Conservation (phyloP, 2,329 filamentous ascomycete genomes). For the Huntiella abstrusa region DNA sequence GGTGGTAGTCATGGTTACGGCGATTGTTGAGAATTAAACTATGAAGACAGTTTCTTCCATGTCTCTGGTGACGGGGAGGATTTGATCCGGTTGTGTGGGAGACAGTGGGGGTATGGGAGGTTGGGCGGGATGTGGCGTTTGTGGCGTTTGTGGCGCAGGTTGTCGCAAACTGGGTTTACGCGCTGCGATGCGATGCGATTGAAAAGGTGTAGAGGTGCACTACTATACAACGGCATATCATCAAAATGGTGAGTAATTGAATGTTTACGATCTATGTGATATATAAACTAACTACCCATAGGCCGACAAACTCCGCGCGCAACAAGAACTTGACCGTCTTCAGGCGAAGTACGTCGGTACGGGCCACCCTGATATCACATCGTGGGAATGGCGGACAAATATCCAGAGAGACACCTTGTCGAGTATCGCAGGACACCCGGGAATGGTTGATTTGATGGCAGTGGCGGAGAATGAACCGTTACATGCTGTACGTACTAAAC, state of each 20-base stretch:
- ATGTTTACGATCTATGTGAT: background rate
- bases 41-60: too few species aligned
- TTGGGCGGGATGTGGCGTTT: background rate
- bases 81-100: background rate
- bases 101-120: background rate
- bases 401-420: conserved; percentile 86
- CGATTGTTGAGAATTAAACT: too few species aligned
- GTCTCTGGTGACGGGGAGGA: too few species aligned
- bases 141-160: background rate
- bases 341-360: conserved; percentile 94
- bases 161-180: background rate
- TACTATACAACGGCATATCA: background rate
- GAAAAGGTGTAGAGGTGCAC: background rate
- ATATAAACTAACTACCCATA: conserved; percentile 15
- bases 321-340: conserved; percentile 92
- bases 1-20: background rate
- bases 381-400: conserved; percentile 94
- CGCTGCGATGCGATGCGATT: background rate
- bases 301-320: conserved; percentile 95
- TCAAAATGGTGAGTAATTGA: background rate
- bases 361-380: conserved; percentile 88
- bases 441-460: conserved; percentile 72
- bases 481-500: conserved; percentile 57
- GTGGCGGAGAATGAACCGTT: conserved; percentile 73
- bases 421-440: conserved; percentile 75